These are phyloP conservation scores for Brettanomyces nanus DNA, from an alignment of 805 yeast species.

Conservation along the genomic window DNA sequence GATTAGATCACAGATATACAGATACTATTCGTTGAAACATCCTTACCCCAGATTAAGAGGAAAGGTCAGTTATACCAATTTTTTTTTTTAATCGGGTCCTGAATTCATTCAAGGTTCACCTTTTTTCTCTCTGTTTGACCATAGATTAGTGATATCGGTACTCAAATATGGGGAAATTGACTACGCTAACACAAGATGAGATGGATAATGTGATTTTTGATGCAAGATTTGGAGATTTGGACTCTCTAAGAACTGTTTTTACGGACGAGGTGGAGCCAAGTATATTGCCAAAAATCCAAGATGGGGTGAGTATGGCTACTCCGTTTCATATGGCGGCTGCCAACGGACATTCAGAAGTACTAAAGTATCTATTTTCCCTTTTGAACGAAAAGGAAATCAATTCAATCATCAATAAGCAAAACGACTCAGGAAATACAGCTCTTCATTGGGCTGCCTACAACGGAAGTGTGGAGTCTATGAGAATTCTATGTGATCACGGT, in stretches of 20 bases:
- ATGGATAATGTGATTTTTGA: slow-evolving; percentile 75
- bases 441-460: slow-evolving; percentile 94
- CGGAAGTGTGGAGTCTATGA: slow-evolving; percentile 70
- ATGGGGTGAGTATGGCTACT: slow-evolving; percentile 58
- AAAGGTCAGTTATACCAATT: neutral
- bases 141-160: neutral
- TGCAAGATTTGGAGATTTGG: slow-evolving; percentile 84
- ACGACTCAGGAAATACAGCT: slow-evolving; percentile 87
- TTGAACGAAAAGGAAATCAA: slow-evolving; percentile 37
- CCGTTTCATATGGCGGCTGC: slow-evolving; percentile 95
- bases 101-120: neutral
- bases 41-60: too few relatives aligned
- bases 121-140: neutral
- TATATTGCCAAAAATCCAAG: slow-evolving; percentile 40
- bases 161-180: slow-evolving; percentile 18
- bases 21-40: too few relatives aligned
- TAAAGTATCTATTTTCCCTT: slow-evolving; percentile 48
- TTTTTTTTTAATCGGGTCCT: neutral
- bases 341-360: slow-evolving; percentile 75
- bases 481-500: slow-evolving; percentile 61
- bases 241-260: slow-evolving; percentile 61
- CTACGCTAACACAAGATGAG: slow-evolving; percentile 55
- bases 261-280: slow-evolving; percentile 41
- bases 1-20: too few relatives aligned
- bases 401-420: slow-evolving; percentile 41